Base-by-base conservation (phyloP, 257 asterid genomes). In the Leptodermis oblonga region DNA sequence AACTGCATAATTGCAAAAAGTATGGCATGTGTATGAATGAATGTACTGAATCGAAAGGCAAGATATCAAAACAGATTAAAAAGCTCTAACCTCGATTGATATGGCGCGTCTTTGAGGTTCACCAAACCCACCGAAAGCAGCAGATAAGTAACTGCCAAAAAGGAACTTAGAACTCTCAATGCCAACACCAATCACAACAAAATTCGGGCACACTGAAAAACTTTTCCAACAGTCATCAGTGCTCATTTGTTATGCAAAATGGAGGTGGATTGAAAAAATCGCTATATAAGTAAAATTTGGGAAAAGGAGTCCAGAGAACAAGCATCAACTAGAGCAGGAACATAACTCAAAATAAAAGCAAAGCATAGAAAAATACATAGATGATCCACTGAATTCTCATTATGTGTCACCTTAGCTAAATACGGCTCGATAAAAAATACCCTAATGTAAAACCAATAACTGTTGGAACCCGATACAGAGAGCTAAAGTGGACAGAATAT, bases 31-130 rank as follows among this genome's bases (percentile, higher is more conserved):
- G 23, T 7, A 6, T 0, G 46, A 53, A 68, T 1, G 7, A n/a
- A n/a, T 45, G 37, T 26, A 39, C 42, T 63, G 30, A 30, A 37
- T 49, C 15, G 39, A 14, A 63, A 28, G 30, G 2, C 13, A 30
- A 37, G 48, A 36, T 30, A 33, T 17, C 1, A 20, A 3, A 12
- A 60, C 48, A 70, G 54, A 15, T 26, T 9, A 10, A 5, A 46
- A 4, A 28, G 54, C 53, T 64, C 80, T 78, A 80, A 90, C 98
- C 85, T 92, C 96, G 4, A 92, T 86, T 26, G 98, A 88, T 74
- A 92, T 82, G 31, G 96, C 96, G 33, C 98, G 97, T 63, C 97
- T 82, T 67, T 92, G 95, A 41, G 85, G 82, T 80, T 92, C 97
- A 75, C 84, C 86, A 76, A 90, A 85, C 71, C 97, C 96, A 73